These are phyloP conservation scores for Potentilla sterilis DNA, from an alignment of 306 rosid genomes.

Conservation along the genomic window DNA sequence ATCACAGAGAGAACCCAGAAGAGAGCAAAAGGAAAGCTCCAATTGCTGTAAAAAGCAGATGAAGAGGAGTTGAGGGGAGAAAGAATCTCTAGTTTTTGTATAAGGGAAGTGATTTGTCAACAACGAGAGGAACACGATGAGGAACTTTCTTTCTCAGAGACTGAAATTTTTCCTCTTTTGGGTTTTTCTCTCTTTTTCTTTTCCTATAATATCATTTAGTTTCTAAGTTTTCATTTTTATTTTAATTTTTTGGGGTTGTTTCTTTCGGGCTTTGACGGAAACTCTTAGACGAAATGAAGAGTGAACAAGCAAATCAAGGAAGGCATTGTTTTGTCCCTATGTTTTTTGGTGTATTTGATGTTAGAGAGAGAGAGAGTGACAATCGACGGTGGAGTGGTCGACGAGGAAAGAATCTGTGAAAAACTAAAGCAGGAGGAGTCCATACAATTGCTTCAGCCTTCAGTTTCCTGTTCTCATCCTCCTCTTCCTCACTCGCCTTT, in stretches of 20 bases:
- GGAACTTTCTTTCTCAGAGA: slow-evolving; percentile 30
- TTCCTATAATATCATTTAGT: neutral
- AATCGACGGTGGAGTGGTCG: slow-evolving; percentile 35
- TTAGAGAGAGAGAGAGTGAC: neutral
- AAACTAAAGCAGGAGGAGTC: slow-evolving; percentile 12
- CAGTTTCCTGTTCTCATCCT: neutral
- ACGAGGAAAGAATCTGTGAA: slow-evolving; percentile 33
- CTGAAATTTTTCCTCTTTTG: neutral
- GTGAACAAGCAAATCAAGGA: slow-evolving; percentile 19
- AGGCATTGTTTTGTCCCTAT: neutral
- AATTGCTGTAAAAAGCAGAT: slow-evolving; percentile 16
- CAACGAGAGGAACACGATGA: slow-evolving; percentile 31
- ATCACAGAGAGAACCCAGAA: slow-evolving; percentile 2
- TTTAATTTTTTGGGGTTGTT: slow-evolving; percentile 4
- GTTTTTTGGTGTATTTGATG: neutral
- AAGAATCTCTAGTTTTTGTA: neutral
- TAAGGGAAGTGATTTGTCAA: slow-evolving; percentile 19
- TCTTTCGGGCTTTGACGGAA: slow-evolving; percentile 31
- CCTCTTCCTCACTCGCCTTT: neutral
- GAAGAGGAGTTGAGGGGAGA: neutral
- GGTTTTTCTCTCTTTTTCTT: too few relatives aligned
- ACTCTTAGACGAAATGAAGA: slow-evolving; percentile 15
- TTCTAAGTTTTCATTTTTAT: neutral
- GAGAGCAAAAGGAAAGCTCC: slow-evolving; percentile 37
- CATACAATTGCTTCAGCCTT: neutral